These are phyloP conservation scores for Candida nanaspora DNA, from an alignment of 805 yeast genomes.

Conservation along the genomic window DNA sequence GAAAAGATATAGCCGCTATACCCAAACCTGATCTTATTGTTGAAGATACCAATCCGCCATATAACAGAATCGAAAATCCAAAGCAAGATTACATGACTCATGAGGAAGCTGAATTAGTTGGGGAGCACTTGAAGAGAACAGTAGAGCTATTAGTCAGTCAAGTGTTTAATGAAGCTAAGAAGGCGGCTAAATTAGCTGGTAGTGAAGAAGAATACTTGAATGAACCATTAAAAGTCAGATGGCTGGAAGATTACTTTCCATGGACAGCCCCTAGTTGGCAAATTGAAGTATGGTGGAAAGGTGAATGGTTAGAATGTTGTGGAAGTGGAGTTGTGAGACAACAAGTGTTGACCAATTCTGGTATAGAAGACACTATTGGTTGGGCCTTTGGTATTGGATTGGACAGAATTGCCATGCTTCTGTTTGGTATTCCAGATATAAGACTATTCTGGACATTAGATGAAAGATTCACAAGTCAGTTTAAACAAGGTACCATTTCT, in stretches of 20 bases:
- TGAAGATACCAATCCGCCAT: conserved; percentile 61
- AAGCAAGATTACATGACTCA: conserved; percentile 73
- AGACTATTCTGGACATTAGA: conserved; percentile 88
- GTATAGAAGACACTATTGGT: conserved; percentile 60
- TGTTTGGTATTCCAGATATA: conserved; percentile 94
- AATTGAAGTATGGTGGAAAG: conserved; percentile 98
- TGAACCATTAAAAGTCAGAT: conserved; percentile 77
- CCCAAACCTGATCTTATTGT: conserved; percentile 68
- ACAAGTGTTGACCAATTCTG: conserved; percentile 68
- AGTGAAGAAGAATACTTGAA: conserved; percentile 51
- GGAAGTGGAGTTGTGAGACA: conserved; percentile 91
- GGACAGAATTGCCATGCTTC: conserved; percentile 91
- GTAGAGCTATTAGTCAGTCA: conserved; percentile 76
- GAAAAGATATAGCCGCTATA: conserved; percentile 53
- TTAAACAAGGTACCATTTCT: conserved; percentile 53
- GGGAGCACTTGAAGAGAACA: conserved; percentile 77
- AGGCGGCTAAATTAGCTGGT: conserved; percentile 55
- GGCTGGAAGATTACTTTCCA: conserved; percentile 95
- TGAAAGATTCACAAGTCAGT: conserved; percentile 69
- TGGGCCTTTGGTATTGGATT: conserved; percentile 99
- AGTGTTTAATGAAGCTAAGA: conserved; percentile 68
- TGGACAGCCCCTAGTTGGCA: conserved; percentile 99
- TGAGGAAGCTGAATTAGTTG: conserved; percentile 59
- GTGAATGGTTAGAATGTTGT: conserved; percentile 95
- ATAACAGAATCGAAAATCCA: conserved; percentile 56